phyloP scores from a whole-genome alignment of 192 early-diverging fungal species.

The Entomortierella chlamydospora region DNA sequence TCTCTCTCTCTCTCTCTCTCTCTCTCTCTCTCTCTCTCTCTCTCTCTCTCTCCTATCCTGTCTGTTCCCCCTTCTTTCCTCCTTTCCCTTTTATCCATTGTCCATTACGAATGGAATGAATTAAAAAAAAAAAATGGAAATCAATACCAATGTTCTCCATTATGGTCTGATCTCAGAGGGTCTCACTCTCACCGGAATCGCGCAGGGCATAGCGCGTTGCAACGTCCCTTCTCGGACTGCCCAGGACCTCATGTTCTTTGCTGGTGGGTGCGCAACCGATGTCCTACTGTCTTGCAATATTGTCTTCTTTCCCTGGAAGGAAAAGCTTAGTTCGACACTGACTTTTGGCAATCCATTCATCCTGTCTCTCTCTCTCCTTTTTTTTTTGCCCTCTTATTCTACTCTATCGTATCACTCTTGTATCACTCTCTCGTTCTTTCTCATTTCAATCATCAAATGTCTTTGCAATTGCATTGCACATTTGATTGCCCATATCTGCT shows the following conservation, averaged over 20 bases:
- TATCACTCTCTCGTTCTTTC: not conserved
- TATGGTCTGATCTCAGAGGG: constrained; percentile 4
- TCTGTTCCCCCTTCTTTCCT: too few species aligned
- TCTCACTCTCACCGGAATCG: constrained; percentile 2
- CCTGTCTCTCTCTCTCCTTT: not conserved
- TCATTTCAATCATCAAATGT: not conserved
- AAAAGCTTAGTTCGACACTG: too few species aligned
- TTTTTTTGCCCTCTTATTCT: not conserved
- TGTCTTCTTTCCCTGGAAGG: too few species aligned
- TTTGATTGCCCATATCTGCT: not conserved
- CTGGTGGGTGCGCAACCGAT: constrained; percentile 15
- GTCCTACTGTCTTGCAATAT: too few species aligned
- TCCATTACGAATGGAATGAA: too few species aligned
- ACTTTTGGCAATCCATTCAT: not conserved
- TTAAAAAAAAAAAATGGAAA: not conserved
- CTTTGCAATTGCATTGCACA: not conserved
- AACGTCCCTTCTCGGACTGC: constrained; percentile 1
- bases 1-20: too few species aligned
- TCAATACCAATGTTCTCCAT: not conserved
- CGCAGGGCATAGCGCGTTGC: constrained; percentile 12
- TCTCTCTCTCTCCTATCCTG: too few species aligned
- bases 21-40: too few species aligned
- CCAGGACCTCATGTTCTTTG: constrained; percentile 28
- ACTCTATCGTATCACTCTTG: not conserved
- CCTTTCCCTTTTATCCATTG: too few species aligned